phyloP scores from a whole-genome alignment of 495 filamentous ascomycete genomes.

The Daldinia caldariorum region DNA sequence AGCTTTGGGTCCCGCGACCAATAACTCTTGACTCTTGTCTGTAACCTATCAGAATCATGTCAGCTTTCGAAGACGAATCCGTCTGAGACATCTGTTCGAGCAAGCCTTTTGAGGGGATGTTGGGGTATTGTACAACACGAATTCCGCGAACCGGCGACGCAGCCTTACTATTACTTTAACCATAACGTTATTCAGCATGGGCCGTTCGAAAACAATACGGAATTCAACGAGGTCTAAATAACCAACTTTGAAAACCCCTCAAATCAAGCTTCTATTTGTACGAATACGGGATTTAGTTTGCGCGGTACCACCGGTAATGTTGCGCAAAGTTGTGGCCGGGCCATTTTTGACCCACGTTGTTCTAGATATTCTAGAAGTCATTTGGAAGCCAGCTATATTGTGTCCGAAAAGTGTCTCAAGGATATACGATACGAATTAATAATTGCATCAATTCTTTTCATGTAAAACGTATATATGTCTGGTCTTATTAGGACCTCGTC shows the following conservation, averaged over 20 bases:
- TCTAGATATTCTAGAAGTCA: slow-evolving; percentile 36
- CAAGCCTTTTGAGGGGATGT: not conserved
- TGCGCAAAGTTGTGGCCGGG: slow-evolving; percentile 24
- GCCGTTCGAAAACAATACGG: not conserved
- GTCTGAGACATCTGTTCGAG: slow-evolving; percentile 32
- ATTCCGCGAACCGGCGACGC: slow-evolving; percentile 25
- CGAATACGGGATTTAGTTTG: slow-evolving; percentile 23
- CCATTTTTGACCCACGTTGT: slow-evolving; percentile 23
- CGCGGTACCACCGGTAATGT: slow-evolving; percentile 14
- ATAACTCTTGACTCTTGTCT: slow-evolving; percentile 3
- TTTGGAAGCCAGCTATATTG: slow-evolving; percentile 16
- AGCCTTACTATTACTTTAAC: slow-evolving; percentile 5
- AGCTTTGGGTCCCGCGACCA: slow-evolving; percentile 28
- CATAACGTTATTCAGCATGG: not conserved
- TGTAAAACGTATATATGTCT: not conserved
- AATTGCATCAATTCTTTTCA: not conserved
- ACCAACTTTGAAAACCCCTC: not conserved
- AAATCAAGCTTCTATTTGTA: slow-evolving; percentile 2
- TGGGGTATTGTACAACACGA: not conserved
- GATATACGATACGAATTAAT: slow-evolving; percentile 20
- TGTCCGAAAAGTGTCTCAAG: not conserved
- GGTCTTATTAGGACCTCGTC: slow-evolving; percentile 9
- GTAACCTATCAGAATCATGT: slow-evolving; percentile 21
- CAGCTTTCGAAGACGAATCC: slow-evolving; percentile 28
- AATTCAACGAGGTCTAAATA: slow-evolving; percentile 1